Evolutionary conservation across 2,329 filamentous ascomycete genomes (phyloP).

Genomic region (Corynespora cassiicola): DNA sequence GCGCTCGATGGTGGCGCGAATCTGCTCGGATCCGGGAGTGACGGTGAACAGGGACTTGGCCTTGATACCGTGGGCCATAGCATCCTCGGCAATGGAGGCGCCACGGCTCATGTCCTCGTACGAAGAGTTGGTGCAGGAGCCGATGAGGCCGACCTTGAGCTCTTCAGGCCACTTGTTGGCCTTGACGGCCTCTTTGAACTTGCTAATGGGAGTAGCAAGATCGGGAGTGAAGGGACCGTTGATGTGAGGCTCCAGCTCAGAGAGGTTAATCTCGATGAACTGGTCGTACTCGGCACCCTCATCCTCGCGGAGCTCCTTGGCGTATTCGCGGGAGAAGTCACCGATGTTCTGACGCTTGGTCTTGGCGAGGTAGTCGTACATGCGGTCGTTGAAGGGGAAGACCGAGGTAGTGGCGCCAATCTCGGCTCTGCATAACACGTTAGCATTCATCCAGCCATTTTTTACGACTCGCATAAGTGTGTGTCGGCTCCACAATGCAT

Average conservation of each 20-base stretch:
- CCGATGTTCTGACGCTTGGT: conserved; percentile 92
- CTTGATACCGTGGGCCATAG: conserved; percentile 91
- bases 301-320: conserved; percentile 84
- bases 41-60: conserved; percentile 92
- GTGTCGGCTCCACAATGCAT: too few species aligned
- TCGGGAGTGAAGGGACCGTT: conserved; percentile 99
- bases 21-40: conserved; percentile 96
- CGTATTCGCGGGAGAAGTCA: conserved; percentile 85
- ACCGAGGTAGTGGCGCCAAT: conserved; percentile 87
- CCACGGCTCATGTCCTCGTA: conserved; percentile 93
- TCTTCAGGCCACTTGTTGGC: conserved; percentile 96
- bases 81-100: conserved; percentile 89
- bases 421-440: too few species aligned
- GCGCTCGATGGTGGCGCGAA: conserved; percentile 66
- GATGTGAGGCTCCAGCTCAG: conserved; percentile 94
- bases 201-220: conserved; percentile 95
- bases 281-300: conserved; percentile 94
- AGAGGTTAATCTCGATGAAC: conserved; percentile 94
- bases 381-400: conserved; percentile 97
- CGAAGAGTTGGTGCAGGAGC: conserved; percentile 95
- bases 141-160: conserved; percentile 95
- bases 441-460: too few species aligned
- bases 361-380: conserved; percentile 93
- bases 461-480: too few species aligned
- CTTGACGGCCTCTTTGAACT: conserved; percentile 94